Percentiles rank a stretch among this genome's conserved stretches.
Evolutionary conservation across 2,329 filamentous ascomycete genomes (phyloP).

Genomic region (Phoma herbarum): DNA sequence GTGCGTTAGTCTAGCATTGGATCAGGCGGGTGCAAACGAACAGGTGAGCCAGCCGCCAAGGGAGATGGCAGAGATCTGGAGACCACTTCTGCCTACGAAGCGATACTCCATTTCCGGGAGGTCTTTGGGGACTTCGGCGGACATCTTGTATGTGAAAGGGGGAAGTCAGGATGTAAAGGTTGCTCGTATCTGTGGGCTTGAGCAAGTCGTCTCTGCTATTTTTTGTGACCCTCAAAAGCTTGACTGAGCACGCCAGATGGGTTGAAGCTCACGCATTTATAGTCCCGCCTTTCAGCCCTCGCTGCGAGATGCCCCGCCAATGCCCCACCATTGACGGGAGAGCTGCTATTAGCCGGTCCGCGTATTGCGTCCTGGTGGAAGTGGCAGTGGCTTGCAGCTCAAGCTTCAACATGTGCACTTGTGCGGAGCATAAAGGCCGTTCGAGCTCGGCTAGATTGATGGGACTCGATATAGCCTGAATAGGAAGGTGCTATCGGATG

Average conservation of each 20-base stretch:
- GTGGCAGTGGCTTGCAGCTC: slow-evolving; percentile 12
- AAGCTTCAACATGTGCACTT: neutral
- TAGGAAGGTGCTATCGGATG: slow-evolving; percentile 4
- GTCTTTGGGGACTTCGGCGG: slow-evolving; percentile 27
- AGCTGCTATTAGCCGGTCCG: slow-evolving; percentile 12
- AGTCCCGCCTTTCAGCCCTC: slow-evolving; percentile 15
- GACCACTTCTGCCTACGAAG: slow-evolving; percentile 73
- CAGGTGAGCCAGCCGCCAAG: slow-evolving; percentile 71
- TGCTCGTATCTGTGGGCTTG: neutral
- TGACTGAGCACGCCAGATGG: slow-evolving; percentile 15
- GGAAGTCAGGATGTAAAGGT: neutral
- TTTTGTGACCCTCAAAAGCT: neutral
- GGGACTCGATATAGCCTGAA: neutral
- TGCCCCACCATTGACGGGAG: slow-evolving; percentile 15
- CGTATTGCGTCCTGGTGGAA: slow-evolving; percentile 8
- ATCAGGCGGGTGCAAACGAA: neutral
- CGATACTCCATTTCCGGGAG: slow-evolving; percentile 72
- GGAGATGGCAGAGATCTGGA: slow-evolving; percentile 77
- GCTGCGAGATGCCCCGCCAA: slow-evolving; percentile 18
- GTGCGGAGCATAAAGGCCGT: slow-evolving; percentile 3
- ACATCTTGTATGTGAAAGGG: slow-evolving; percentile 7
- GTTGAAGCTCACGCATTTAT: slow-evolving; percentile 18
- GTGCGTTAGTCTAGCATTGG: neutral
- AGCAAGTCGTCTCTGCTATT: neutral
- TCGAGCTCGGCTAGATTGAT: slow-evolving; percentile 1